phyloP scores from a whole-genome alignment of 2,329 filamentous ascomycete genomes.

The Pyrenophora teres region DNA sequence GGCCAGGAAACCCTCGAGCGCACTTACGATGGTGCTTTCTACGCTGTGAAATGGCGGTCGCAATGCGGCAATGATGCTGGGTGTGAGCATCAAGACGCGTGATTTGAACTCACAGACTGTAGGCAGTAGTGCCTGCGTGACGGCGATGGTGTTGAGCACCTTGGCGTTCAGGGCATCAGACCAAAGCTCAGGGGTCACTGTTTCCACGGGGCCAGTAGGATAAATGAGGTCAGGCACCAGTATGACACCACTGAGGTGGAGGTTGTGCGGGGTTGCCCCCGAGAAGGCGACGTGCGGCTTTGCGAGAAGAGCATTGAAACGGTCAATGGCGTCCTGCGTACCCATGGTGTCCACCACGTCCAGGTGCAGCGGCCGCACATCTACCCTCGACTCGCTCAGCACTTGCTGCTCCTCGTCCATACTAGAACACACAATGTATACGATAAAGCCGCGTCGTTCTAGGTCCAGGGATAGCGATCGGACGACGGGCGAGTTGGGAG shows the following conservation, averaged over 20 bases:
- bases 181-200: constrained; percentile 80
- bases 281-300: constrained; percentile 76
- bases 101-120: constrained; percentile 59
- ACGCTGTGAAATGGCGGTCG: constrained; percentile 81
- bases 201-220: constrained; percentile 81
- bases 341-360: constrained; percentile 79
- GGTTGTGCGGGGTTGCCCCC: constrained; percentile 73
- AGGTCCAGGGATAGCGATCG: constrained; percentile 83
- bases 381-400: constrained; percentile 73
- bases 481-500: constrained; percentile 80
- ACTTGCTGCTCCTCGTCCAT: constrained; percentile 82
- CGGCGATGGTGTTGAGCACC: constrained; percentile 85
- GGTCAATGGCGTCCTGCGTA: constrained; percentile 70
- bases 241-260: constrained; percentile 78
- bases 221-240: constrained; percentile 80
- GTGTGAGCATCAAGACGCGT: constrained; percentile 76
- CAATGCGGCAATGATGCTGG: constrained; percentile 78
- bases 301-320: constrained; percentile 73
- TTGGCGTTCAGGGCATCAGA: constrained; percentile 92
- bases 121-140: constrained; percentile 81
- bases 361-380: constrained; percentile 80
- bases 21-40: constrained; percentile 83
- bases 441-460: constrained; percentile 88
- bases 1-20: constrained; percentile 82
- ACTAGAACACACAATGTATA: constrained; percentile 87